Conservation (phyloP, 805 yeast genomes). For the Yueomyces sinensis region DNA sequence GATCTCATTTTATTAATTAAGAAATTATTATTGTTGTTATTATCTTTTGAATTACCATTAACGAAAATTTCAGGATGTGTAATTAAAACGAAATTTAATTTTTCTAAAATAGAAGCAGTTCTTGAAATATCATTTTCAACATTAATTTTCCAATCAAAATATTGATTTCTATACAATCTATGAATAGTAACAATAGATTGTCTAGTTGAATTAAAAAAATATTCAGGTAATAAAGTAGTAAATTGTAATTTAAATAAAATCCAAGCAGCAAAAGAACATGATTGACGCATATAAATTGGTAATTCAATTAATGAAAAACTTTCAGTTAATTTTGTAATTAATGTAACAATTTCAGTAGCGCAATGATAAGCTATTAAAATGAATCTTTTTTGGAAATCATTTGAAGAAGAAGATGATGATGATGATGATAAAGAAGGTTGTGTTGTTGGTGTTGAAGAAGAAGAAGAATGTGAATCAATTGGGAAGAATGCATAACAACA, state of each 20-base stretch:
- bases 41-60: constrained; percentile 38
- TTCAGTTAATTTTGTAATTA: constrained; percentile 59
- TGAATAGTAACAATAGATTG: constrained; percentile 91
- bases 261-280: constrained; percentile 71
- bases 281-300: constrained; percentile 77
- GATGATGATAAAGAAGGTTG: too few species aligned
- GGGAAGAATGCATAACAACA: constrained; percentile 85
- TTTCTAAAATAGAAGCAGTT: constrained; percentile 83
- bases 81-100: constrained; percentile 71
- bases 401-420: constrained; percentile 80
- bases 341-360: constrained; percentile 71
- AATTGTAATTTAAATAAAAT: constrained; percentile 70
- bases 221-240: constrained; percentile 51
- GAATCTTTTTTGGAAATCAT: constrained; percentile 74
- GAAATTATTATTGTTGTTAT: not conserved
- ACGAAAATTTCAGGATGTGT: constrained; percentile 78
- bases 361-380: constrained; percentile 70
- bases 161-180: constrained; percentile 71
- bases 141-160: constrained; percentile 76
- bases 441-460: too few species aligned
- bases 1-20: constrained; percentile 83
- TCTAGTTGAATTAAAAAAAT: constrained; percentile 75
- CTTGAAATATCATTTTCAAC: constrained; percentile 84
- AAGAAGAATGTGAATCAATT: too few species aligned
- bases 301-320: constrained; percentile 61